Evolutionary conservation across 129 eudicot genomes (phyloP).

Genomic region (Artemisia tridentata): DNA sequence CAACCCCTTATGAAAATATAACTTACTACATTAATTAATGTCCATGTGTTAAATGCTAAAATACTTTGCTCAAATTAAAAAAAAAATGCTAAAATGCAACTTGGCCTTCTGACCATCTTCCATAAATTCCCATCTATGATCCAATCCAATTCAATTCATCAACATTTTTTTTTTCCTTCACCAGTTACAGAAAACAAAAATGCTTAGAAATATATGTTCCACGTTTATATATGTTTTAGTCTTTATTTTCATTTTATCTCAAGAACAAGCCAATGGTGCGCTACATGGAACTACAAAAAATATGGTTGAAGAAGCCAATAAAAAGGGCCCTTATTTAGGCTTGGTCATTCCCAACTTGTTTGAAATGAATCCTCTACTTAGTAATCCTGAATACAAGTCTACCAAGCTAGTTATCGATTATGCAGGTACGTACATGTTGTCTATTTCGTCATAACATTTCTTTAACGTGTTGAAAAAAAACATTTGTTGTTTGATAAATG

Average conservation of each 20-base stretch:
- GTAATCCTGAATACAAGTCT: conserved; percentile 45
- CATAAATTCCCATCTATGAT: conserved; percentile 9
- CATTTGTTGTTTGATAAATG: neutral
- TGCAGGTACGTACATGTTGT: conserved; percentile 29
- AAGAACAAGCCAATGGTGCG: conserved; percentile 35
- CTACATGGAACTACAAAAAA: conserved; percentile 33
- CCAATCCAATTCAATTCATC: conserved; percentile 11
- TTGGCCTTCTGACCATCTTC: neutral
- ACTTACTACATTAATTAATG: too few species aligned
- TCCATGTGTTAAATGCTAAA: too few species aligned
- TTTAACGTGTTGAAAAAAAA: neutral
- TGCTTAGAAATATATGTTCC: conserved; percentile 10
- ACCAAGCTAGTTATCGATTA: conserved; percentile 36
- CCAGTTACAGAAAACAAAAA: neutral
- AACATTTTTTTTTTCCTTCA: conserved; percentile 1
- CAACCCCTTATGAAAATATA: too few species aligned
- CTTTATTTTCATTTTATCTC: neutral
- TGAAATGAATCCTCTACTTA: conserved; percentile 67
- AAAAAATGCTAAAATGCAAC: neutral
- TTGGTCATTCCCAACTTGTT: conserved; percentile 62
- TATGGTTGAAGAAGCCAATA: conserved; percentile 39
- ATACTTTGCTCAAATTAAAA: too few species aligned
- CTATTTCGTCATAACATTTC: neutral
- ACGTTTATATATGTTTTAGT: conserved; percentile 10
- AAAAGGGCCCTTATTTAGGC: conserved; percentile 55